A percentile compares a stretch with the other conserved stretches of the same genome.
These are phyloP conservation scores for Podila epigama DNA, from an alignment of 192 early-diverging fungal species.

Conservation along the genomic window DNA sequence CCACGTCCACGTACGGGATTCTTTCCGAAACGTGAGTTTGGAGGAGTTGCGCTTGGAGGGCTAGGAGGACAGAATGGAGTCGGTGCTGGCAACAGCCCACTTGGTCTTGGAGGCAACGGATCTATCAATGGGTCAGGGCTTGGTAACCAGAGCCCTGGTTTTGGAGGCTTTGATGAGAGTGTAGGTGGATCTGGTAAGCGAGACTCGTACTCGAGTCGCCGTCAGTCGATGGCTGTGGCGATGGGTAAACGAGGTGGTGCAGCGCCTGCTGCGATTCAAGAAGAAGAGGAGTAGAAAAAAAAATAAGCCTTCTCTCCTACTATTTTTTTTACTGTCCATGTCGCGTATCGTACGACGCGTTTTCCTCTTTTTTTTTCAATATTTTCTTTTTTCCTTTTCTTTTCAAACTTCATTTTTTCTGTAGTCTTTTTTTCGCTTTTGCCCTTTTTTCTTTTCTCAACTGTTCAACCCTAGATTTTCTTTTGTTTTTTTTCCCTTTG, in stretches of 20 bases:
- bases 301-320: background rate
- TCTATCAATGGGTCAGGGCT: background rate
- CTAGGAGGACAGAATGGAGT: slow-evolving; percentile 22
- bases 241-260: slow-evolving; percentile 37
- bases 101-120: background rate
- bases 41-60: slow-evolving; percentile 7
- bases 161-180: background rate
- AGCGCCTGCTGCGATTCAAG: slow-evolving; percentile 44
- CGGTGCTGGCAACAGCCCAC: background rate
- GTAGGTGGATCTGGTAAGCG: slow-evolving; percentile 16
- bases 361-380: background rate
- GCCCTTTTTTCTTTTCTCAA: background rate
- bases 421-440: background rate
- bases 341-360: background rate
- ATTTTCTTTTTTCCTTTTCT: background rate
- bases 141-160: slow-evolving; percentile 4
- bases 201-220: slow-evolving; percentile 42
- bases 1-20: slow-evolving; percentile 28
- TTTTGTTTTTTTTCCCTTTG: no score
- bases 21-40: slow-evolving; percentile 33
- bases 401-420: background rate
- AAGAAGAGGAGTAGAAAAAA: slow-evolving; percentile 37
- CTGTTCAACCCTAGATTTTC: background rate
- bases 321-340: background rate
- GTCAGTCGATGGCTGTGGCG: slow-evolving; percentile 42